These are phyloP conservation scores for Solanum rostratum DNA, from an alignment of 257 asterid genomes.

Conservation along the genomic window DNA sequence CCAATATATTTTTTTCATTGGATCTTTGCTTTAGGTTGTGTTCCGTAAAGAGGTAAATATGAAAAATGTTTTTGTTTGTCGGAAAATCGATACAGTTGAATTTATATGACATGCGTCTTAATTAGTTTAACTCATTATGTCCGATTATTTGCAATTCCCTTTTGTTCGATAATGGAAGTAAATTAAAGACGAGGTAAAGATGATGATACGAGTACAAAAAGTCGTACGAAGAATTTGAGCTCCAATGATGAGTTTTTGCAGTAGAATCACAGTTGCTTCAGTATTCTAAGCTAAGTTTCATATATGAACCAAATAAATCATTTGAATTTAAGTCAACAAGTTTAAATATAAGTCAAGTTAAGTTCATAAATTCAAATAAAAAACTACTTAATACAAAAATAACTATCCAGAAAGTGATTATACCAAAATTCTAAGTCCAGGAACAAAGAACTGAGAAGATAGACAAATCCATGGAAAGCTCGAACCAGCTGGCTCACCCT, in stretches of 20 bases:
- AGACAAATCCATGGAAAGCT: too few species aligned
- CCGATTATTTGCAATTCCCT: background rate
- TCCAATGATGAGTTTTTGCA: background rate
- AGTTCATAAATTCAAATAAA: too few species aligned
- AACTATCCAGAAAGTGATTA: too few species aligned
- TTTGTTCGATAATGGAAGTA: background rate
- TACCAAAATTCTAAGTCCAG: too few species aligned
- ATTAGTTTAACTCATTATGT: background rate
- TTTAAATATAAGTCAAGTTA: too few species aligned
- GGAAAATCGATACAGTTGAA: background rate
- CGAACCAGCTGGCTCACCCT: too few species aligned
- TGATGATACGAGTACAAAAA: background rate
- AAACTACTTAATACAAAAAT: too few species aligned
- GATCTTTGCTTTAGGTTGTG: background rate
- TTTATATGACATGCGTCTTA: background rate
- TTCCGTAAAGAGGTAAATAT: background rate
- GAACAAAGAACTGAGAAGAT: too few species aligned
- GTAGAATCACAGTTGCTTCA: background rate
- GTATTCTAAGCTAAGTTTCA: too few species aligned
- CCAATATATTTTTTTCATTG: background rate
- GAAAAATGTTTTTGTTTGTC: background rate
- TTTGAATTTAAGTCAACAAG: too few species aligned
- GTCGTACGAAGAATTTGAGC: background rate
- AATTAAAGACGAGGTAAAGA: background rate
- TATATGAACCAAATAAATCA: too few species aligned